phyloP scores from a whole-genome alignment of 371 early-diverging fungal genomes.

The Smittium culicis region DNA sequence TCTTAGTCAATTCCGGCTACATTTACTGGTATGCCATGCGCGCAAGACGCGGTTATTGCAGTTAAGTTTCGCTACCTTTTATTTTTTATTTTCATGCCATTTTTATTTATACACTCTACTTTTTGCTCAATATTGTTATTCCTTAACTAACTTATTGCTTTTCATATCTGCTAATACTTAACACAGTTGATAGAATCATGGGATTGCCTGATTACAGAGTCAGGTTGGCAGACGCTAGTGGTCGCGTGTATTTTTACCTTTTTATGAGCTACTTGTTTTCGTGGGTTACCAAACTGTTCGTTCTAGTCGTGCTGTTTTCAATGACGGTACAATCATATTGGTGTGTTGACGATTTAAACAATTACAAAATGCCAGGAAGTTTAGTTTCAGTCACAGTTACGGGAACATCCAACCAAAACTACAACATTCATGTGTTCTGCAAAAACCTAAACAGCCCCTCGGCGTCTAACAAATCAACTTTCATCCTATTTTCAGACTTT shows the following conservation, averaged over 20 bases:
- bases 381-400: conserved; percentile 25
- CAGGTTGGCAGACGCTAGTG: conserved; percentile 21
- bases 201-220: conserved; percentile 29
- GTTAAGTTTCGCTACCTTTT: not conserved
- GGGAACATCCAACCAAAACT: conserved; percentile 23
- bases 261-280: conserved; percentile 23
- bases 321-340: conserved; percentile 27
- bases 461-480: conserved; percentile 23
- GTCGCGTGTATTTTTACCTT: conserved; percentile 14
- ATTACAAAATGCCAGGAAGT: conserved; percentile 19
- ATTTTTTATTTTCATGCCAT: not conserved
- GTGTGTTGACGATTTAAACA: conserved; percentile 20
- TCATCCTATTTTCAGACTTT: conserved; percentile 30
- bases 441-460: conserved; percentile 5
- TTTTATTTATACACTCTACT: not conserved
- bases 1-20: conserved; percentile 14
- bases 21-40: conserved; percentile 22
- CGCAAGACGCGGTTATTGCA: conserved; percentile 30
- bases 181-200: conserved; percentile 29
- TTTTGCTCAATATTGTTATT: not conserved
- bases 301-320: conserved; percentile 21
- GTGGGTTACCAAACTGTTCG: conserved; percentile 19
- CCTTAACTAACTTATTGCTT: not conserved
- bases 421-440: conserved; percentile 30
- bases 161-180: not conserved